Evolutionary conservation across 306 rosid species (phyloP), one percentile per base, ranked within the genome.

Genomic region (Cucurbita pepo): DNA sequence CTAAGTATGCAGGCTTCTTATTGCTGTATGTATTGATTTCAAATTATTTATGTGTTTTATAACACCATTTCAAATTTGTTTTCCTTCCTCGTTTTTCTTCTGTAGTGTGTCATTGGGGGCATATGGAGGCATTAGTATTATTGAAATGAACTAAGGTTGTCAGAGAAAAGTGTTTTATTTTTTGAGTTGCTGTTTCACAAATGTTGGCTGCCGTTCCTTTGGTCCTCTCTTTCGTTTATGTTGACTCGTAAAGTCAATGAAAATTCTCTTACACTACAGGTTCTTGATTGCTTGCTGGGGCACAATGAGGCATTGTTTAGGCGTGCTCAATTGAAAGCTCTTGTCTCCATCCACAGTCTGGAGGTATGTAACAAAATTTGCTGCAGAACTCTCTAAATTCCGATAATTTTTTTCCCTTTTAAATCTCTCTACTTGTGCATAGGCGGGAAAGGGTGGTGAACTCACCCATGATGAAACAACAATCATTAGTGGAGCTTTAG

Each of bases 401-500:
- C 54, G 0, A n/a, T 37, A 12, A 14, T 45, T 19, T 62, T 40
- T 30, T n/a, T 16, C 3, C 14, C 12, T 34, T 50, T 34, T 44
- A 37, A 45, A 73, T 58, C 40, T 56, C 5, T 3, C 5, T 44
- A 58, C 67, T 58, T 48, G 56, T 41, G 40, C 30, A 14, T 69
- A 94, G 99, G 97, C 93, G 73, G 99, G 99, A 75, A 90, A 94
- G 82, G 99, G 99, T 9, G 99, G 99, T 41, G 99, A 94, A 72
- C 99, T 94, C 76, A 91, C 97, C 2, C 97, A 91, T 43, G 92
- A 91, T 44, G 99, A 94, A 85, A 94, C 99, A 64, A 91, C 91
- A 51, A 94, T 94, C 73, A 94, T 94, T 63, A 94, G 96, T 47
- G 99, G 99, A 36, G 99, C 99, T 18, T 86, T 94, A 22, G 97